Conservation (phyloP, 2,329 filamentous ascomycete species). For the Aspergillus nomiae region DNA sequence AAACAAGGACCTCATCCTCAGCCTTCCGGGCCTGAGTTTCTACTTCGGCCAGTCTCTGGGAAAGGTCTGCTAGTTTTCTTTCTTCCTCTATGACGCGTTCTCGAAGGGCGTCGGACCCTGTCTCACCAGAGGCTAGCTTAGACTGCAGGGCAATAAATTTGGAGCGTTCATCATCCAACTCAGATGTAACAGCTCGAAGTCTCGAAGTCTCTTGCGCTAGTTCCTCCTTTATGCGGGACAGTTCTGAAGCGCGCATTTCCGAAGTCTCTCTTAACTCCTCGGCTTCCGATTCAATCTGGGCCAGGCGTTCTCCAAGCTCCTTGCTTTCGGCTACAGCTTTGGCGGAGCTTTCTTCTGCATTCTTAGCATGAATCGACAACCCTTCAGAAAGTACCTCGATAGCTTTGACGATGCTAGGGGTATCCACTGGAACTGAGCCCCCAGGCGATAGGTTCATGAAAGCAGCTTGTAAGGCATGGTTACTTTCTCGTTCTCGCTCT, state of each 20-base stretch:
- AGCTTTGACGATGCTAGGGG: constrained; percentile 60
- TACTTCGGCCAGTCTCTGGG: constrained; percentile 71
- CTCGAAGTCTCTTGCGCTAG: constrained; percentile 52
- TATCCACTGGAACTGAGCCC: constrained; percentile 57
- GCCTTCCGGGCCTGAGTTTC: constrained; percentile 74
- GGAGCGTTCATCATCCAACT: constrained; percentile 66
- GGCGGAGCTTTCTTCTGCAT: constrained; percentile 61
- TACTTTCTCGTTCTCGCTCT: constrained; percentile 55
- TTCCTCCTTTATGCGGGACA: constrained; percentile 58
- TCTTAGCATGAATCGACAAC: constrained; percentile 61
- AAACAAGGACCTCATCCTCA: constrained; percentile 71
- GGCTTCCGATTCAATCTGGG: constrained; percentile 61
- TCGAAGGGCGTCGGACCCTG: constrained; percentile 75
- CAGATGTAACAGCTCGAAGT: constrained; percentile 48
- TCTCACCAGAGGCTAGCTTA: constrained; percentile 80
- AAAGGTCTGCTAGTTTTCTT: constrained; percentile 65
- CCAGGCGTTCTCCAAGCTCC: constrained; percentile 56
- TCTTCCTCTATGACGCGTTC: constrained; percentile 77
- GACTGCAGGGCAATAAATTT: constrained; percentile 69
- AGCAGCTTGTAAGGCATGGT: constrained; percentile 59
- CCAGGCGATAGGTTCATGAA: constrained; percentile 61
- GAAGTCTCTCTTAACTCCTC: constrained; percentile 56
- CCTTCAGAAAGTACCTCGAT: constrained; percentile 62
- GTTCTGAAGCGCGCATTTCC: constrained; percentile 54
- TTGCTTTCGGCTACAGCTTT: constrained; percentile 67